A percentile compares a stretch with the other conserved stretches of the same genome.
Conservation (phyloP, 179 eudicot genomes). For the Dionaea muscipula region DNA sequence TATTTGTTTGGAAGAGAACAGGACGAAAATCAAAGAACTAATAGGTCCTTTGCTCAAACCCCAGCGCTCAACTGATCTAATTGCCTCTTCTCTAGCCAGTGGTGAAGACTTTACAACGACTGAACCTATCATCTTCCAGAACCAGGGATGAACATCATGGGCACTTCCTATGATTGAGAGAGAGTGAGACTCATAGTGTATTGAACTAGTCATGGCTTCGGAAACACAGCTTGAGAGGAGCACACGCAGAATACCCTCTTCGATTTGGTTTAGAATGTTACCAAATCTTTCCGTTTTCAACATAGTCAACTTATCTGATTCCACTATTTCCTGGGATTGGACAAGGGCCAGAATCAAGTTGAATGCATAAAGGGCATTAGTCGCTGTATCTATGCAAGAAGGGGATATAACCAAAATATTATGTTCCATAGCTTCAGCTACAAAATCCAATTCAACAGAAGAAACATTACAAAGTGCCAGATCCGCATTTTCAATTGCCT, state of each 20-base stretch:
- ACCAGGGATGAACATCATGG: slow-evolving; percentile 35
- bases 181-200: slow-evolving; percentile 34
- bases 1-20: slow-evolving; percentile 58
- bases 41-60: slow-evolving; percentile 68
- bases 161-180: slow-evolving; percentile 41
- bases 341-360: slow-evolving; percentile 34
- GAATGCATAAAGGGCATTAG: slow-evolving; percentile 63
- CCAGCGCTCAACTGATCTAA: slow-evolving; percentile 80
- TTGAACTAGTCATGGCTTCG: slow-evolving; percentile 50
- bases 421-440: slow-evolving; percentile 26
- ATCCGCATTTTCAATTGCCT: slow-evolving; percentile 67
- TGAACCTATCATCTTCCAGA: slow-evolving; percentile 76
- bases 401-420: slow-evolving; percentile 24
- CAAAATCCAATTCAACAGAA: slow-evolving; percentile 21
- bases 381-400: slow-evolving; percentile 39
- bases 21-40: slow-evolving; percentile 63
- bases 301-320: slow-evolving; percentile 21
- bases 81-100: slow-evolving; percentile 61
- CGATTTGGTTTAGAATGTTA: slow-evolving; percentile 43
- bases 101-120: slow-evolving; percentile 47
- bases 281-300: slow-evolving; percentile 43
- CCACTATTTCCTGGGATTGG: slow-evolving; percentile 20
- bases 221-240: slow-evolving; percentile 69
- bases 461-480: slow-evolving; percentile 26
- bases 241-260: slow-evolving; percentile 78